Evolutionary conservation across 768 basidiomycete genomes (phyloP), one percentile per base, ranked within the genome.

Genomic region (Punctularia strigosozonata): DNA sequence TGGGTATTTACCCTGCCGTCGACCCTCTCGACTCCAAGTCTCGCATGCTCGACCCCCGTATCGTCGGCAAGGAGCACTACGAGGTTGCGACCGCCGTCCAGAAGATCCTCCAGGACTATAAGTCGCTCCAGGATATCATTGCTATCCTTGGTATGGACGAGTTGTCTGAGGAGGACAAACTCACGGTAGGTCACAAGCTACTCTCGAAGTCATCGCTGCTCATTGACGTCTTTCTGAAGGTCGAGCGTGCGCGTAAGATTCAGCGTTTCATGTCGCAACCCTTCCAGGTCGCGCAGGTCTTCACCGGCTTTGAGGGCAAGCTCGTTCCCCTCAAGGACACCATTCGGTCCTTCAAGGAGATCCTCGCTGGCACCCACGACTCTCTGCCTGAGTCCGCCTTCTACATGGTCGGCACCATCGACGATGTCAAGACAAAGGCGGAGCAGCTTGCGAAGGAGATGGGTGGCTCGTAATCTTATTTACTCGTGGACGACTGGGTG

Each of bases 251-350:
- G 46, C 88, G 91, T 63, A 95, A 95, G 73, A 91, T 97, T 56
- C 90, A 89, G 62, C 85, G 90, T 71, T 97, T 98, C 87, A 98
- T 99, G 95, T 97, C 91, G 50, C 92, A 99, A 69, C 95, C 95
- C 47, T 99, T 99, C 90, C 86, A 88, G 61, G 94, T 97, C 61
- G 95, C 92, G 42, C 90, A 97, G 71, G 91, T 95, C 64, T 97
- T 98, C 79, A 98, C 94, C 57, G 94, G 94, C 72, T 92, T 88
- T 56, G 92, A 95, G 72, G 95, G 94, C 58, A 87, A 84, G 62
- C 87, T 98, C 45, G 94, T 99, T 25, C 71, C 92, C 12, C 69
- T 99, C 49, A 97, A 97, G 73, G 92, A 98, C 60, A 92, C 89
- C 45, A 62, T 92, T 55, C 85, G 86, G 51, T 92, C 94, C 30